A percentile compares a stretch with the other conserved stretches of the same genome.
Conservation (phyloP, 768 basidiomycete species). For the Russula ochroleuca region DNA sequence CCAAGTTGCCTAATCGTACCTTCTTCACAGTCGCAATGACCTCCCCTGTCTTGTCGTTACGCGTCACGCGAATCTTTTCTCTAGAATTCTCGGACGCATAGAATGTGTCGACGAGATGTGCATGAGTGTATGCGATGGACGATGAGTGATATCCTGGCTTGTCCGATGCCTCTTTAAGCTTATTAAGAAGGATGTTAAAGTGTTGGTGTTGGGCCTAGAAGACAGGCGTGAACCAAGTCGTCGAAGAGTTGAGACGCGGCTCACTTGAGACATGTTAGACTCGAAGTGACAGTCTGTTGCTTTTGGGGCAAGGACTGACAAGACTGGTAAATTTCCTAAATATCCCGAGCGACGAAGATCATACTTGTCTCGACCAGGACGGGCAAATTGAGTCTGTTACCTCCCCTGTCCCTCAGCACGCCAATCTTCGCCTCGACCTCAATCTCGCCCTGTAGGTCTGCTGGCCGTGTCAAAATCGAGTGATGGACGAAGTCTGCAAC, state of each 20-base stretch:
- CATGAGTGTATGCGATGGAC: conserved; percentile 71
- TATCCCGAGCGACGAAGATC: not conserved
- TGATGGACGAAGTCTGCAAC: conserved; percentile 86
- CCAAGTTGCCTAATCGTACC: conserved; percentile 78
- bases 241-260: conserved; percentile 32
- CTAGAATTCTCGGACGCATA: conserved; percentile 45
- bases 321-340: conserved; percentile 13
- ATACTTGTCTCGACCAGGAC: conserved; percentile 80
- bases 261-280: conserved; percentile 86
- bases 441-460: conserved; percentile 49
- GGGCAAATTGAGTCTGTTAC: conserved; percentile 61
- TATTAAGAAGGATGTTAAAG: conserved; percentile 84
- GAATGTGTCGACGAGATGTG: conserved; percentile 75
- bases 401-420: conserved; percentile 55
- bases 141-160: conserved; percentile 50
- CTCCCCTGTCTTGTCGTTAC: conserved; percentile 66
- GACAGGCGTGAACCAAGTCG: conserved; percentile 5
- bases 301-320: conserved; percentile 63
- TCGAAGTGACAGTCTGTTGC: conserved; percentile 70
- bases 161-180: conserved; percentile 56
- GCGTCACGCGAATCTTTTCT: conserved; percentile 77
- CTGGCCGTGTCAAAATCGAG: conserved; percentile 53
- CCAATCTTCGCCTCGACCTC: conserved; percentile 94
- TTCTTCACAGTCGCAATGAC: conserved; percentile 74
- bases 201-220: conserved; percentile 78